Evolutionary conservation across 108 stramenopile genomes (phyloP), one percentile per base, ranked within the genome.

Genomic region (Nitzschia sp.): DNA sequence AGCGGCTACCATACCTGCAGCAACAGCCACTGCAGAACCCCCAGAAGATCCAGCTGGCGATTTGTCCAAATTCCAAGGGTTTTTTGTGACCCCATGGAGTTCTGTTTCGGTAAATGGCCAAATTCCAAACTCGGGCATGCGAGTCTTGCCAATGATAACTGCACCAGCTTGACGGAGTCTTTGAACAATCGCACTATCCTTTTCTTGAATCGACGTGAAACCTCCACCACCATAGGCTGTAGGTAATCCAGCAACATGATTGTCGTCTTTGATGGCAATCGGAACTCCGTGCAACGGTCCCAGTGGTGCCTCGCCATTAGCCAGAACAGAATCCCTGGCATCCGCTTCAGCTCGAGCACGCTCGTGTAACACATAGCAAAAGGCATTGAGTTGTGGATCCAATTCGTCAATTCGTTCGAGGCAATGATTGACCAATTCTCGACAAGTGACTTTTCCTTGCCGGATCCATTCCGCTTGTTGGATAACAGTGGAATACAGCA

Each of bases 11-110:
- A 91, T 19, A n/a, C 89, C 89, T 25, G 77, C 41, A 11, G 86
- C 63, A 26, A 91, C 85, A 0, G 86, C 86, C 8, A 75, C 86
- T 6, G 86, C 89, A 9, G 72, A 73, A 10, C 89, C 89, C 50
- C 77, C 67, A 3, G 79, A 76, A 6, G 80, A 81, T 26, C 89
- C 89, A 38, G 86, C 89, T 19, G 78, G 48, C 1, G 48, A 19
- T n/a, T 19, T n/a, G 1, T n/a, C n/a, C 48, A 50, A 50, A 19
- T 50, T 19, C 48, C 48, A 50, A 50, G 48, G 48, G 48, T 50
- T 50, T n/a, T 19, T 19, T 50, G 48, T 50, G 6, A 34, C 5
- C 29, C 29, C 29, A 34, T 34, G 29, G 29, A 34, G 29, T 34
- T 34, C 29, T 34, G 29, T 34, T 34, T 34, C 29, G 29, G 29